phyloP scores from a whole-genome alignment of 1,139 yeast genomes.

The Nakaseomyces uthaithaninus region DNA sequence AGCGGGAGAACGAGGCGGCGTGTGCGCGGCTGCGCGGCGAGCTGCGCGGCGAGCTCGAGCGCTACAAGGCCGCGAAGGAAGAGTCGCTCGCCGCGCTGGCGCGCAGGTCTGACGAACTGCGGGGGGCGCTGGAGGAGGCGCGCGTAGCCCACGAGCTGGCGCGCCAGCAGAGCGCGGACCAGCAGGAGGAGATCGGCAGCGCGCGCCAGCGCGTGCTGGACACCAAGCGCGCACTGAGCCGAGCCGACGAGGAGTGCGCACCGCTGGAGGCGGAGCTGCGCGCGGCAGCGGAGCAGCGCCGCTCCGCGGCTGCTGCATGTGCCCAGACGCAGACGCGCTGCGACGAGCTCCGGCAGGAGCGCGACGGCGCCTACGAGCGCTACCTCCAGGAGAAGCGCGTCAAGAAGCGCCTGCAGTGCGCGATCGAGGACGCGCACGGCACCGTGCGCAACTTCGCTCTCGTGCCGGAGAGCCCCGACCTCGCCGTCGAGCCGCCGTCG shows the following conservation, averaged over 20 bases:
- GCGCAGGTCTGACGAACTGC: not conserved
- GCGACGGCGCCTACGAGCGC: not conserved
- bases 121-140: not conserved
- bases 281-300: not conserved
- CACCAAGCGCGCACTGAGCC: not conserved
- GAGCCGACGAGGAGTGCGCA: not conserved
- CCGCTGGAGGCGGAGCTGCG: not conserved
- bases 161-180: too few species aligned
- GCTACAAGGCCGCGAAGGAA: not conserved
- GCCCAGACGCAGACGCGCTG: not conserved
- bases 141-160: not conserved
- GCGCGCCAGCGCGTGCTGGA: not conserved
- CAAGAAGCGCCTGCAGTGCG: not conserved
- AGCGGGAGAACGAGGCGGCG: not conserved
- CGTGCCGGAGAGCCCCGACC: not conserved
- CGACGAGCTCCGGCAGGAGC: not conserved
- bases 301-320: not conserved
- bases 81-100: not conserved
- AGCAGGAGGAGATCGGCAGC: not conserved
- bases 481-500: not conserved
- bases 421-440: constrained; percentile 5
- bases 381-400: constrained; percentile 1
- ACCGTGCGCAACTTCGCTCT: constrained; percentile 1
- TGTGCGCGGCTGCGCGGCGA: not conserved
- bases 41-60: not conserved